Evolutionary conservation across 371 early-diverging fungal species (phyloP), one percentile per base, ranked within the genome.

Genomic region (Haplosporangium sp.): DNA sequence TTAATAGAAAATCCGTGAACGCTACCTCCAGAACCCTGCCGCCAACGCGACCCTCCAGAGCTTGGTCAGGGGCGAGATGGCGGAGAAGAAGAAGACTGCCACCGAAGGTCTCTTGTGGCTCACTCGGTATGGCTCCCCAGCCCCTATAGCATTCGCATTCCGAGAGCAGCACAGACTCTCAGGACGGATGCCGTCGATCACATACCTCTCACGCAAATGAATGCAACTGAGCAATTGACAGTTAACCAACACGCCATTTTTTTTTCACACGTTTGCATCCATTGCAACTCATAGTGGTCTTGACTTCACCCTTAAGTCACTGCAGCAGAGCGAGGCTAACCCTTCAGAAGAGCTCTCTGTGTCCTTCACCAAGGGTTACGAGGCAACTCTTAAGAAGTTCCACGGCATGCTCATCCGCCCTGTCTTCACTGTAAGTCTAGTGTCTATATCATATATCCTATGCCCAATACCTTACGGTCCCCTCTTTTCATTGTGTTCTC

Each of bases 81-180:
- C 89, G 5, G 85, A 80, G 48, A 89, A 89, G 66, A 91, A 92
- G 82, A 92, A 91, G 81, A 86, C 86, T 11, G 98, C 96, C 42
- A 94, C 96, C 16, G 94, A 95, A 76, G 96, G 95, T 6, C 86
- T 98, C 21, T 83, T 98, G 69, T 98, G 98, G 98, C 86, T 98
- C 56, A 94, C 92, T 71, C 88, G 96, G 92, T 91, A 87, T 64
- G 74, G 40, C n/a, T 16, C 38, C n/a, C 11, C 45, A 13, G 2
- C 11, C 11, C 45, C 16, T 45, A 13, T 45, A 45, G 6, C 45
- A 45, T 45, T 45, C 4, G 29, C 29, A 2, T 29, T 29, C 29
- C 29, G 29, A 29, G 29, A 29, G 29, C 29, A 29, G 29, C 4
- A 2, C 4, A 29, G 29, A 29, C 29, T 29, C 29, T 29, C 4